These are phyloP conservation scores for Wickerhamiella qilinensis DNA, from an alignment of 805 yeast genomes.

Conservation along the genomic window DNA sequence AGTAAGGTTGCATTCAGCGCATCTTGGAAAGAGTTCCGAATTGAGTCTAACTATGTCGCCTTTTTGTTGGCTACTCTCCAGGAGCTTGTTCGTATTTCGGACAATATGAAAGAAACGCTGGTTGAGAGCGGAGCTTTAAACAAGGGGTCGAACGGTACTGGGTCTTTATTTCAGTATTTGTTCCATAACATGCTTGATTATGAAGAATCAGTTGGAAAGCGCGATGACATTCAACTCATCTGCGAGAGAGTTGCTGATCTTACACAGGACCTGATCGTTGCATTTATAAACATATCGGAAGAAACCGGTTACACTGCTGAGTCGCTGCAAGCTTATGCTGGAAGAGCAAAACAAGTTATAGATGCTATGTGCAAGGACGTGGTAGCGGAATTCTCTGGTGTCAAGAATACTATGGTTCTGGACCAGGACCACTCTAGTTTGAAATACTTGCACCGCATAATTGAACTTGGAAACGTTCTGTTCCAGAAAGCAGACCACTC, in stretches of 20 bases:
- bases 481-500: background rate
- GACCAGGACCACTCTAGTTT: background rate
- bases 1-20: background rate
- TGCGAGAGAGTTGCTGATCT: background rate
- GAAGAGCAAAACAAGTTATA: background rate
- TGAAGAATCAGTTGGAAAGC: background rate
- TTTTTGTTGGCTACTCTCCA: background rate
- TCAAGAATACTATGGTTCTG: background rate
- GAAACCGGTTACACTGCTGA: conserved; percentile 1
- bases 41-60: background rate
- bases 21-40: background rate
- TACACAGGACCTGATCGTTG: background rate
- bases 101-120: background rate
- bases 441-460: background rate
- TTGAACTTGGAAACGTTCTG: background rate
- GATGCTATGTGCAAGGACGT: background rate
- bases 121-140: background rate
- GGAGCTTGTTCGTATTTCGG: background rate
- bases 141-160: background rate
- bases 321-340: conserved; percentile 1
- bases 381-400: conserved; percentile 1
- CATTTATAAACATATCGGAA: background rate
- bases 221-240: background rate
- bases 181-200: background rate
- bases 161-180: background rate